phyloP scores from a whole-genome alignment of 208 protist species.

The Acanthamoeba culbertsoni region DNA sequence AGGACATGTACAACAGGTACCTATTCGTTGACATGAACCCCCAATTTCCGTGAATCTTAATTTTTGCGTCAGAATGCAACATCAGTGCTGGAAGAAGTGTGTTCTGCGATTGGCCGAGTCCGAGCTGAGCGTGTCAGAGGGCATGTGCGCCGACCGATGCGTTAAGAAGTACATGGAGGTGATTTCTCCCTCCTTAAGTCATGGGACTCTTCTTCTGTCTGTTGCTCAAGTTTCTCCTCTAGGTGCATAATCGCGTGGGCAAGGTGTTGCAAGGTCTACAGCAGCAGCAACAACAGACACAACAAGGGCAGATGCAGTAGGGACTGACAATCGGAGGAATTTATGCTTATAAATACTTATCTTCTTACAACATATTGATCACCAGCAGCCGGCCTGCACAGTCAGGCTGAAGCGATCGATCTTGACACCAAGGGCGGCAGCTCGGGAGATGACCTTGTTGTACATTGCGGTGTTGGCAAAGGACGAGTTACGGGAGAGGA shows the following conservation, averaged over 20 bases:
- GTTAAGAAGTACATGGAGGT: slow-evolving; percentile 45
- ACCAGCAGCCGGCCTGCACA: not conserved
- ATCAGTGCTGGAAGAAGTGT: slow-evolving; percentile 35
- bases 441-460: not conserved
- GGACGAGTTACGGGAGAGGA: not conserved
- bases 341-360: too few relatives aligned
- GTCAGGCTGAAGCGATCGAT: not conserved
- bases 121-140: slow-evolving; percentile 2
- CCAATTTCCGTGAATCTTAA: not conserved
- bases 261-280: slow-evolving; percentile 15
- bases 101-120: not conserved
- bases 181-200: not conserved
- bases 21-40: not conserved
- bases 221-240: not conserved
- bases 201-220: not conserved
- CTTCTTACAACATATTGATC: too few relatives aligned
- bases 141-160: not conserved
- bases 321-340: not conserved
- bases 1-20: slow-evolving; percentile 29
- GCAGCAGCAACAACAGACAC: not conserved
- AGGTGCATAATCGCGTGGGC: slow-evolving; percentile 10
- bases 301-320: not conserved
- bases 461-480: not conserved
- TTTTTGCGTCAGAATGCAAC: not conserved
- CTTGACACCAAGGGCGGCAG: not conserved